Evolutionary conservation across 257 asterid genomes (phyloP), one percentile per base, ranked within the genome.

Genomic region (Galeopsis tetrahit): DNA sequence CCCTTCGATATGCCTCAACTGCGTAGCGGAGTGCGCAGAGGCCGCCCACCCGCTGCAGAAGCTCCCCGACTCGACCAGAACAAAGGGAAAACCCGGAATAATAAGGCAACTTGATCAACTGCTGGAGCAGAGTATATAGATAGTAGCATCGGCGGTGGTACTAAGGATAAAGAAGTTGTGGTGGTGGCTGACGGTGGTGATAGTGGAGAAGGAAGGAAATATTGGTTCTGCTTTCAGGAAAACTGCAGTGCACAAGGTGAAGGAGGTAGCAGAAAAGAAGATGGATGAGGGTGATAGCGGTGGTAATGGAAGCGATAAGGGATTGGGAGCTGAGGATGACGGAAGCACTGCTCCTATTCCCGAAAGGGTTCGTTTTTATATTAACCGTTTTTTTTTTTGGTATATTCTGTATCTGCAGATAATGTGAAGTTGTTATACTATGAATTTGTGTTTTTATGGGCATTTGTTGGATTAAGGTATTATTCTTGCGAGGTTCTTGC

Each of bases 341-440:
- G 91, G 90, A 60, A 88, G 85, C 74, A 80, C 89, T 10, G 85
- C 96, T 72, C 97, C 97, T 43, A 62, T 91, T 75, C 97, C 97
- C 3, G 90, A 86, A 69, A 89, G 79, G 92, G 97, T 91, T 58
- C 52, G 77, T 62, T n/a, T n/a, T n/a, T 39, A 28, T 44, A 4
- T 44, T 28, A 44, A 15, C 53, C 3, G 32, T 49, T 57, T 7
- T 6, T 43, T 28, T 34, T 39, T 17, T 46, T 49, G 28, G 51
- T n/a, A 15, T 15, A 5, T 55, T 55, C 10, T 2, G 7, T 55
- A 17, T 55, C 11, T 55, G 61, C 61, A 6, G 35, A 55, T 55
- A 15, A 21, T 21, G 13, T 28, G 61, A 9, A 7, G 3, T 32
- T 35, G 53, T 49, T 34, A 39, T 31, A 39, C 42, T 35, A 17